Evolutionary conservation across 1,284 basidiomycete genomes (phyloP).

Genomic region (Irpex rosettiformis): DNA sequence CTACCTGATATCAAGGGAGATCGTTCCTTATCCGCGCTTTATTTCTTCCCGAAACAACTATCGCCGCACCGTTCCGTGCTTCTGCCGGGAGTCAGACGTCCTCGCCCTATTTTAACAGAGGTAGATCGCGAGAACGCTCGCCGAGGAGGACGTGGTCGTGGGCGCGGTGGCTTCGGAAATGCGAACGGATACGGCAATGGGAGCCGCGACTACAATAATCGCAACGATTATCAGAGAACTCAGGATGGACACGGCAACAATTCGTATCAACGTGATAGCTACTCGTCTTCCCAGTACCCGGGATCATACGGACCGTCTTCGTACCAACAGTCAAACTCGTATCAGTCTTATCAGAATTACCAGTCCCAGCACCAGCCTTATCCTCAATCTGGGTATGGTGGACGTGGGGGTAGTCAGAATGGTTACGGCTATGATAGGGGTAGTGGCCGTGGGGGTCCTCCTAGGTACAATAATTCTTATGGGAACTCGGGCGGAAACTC

Average conservation of each 20-base stretch:
- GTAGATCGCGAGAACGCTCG: slow-evolving; percentile 72
- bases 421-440: background rate
- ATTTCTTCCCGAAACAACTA: slow-evolving; percentile 87
- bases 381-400: slow-evolving; percentile 12
- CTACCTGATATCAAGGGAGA: slow-evolving; percentile 85
- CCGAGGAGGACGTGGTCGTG: slow-evolving; percentile 38
- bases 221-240: slow-evolving; percentile 15
- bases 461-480: slow-evolving; percentile 1
- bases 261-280: slow-evolving; percentile 11
- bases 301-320: background rate
- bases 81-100: slow-evolving; percentile 70
- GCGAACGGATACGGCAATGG: slow-evolving; percentile 15
- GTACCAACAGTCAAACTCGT: background rate
- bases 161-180: slow-evolving; percentile 15
- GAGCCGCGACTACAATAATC: slow-evolving; percentile 17
- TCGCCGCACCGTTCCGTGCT: slow-evolving; percentile 85
- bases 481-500: background rate
- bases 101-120: slow-evolving; percentile 61
- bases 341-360: slow-evolving; percentile 8
- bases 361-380: slow-evolving; percentile 15
- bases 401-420: slow-evolving; percentile 3
- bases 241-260: slow-evolving; percentile 12
- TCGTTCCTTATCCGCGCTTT: slow-evolving; percentile 82
- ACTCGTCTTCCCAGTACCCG: slow-evolving; percentile 5
- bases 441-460: slow-evolving; percentile 9